Percentiles rank a stretch among this genome's conserved stretches.
Conservation (phyloP, 768 basidiomycete genomes). For the Lentinula raphanica region DNA sequence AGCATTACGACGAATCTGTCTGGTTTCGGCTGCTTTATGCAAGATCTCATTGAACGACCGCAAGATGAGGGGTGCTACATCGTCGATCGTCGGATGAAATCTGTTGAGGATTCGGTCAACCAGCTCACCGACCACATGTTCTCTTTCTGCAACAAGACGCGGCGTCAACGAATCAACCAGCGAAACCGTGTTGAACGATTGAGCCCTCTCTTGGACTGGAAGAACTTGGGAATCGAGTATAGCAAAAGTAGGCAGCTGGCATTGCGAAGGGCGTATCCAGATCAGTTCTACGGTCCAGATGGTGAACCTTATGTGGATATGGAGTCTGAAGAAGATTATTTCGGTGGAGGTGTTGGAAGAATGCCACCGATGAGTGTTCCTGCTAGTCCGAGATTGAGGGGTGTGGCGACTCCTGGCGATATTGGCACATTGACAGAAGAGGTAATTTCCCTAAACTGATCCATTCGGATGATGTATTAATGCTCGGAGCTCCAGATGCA, state of each 20-base stretch:
- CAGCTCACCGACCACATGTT: constrained; percentile 76
- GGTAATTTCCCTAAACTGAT: constrained; percentile 31
- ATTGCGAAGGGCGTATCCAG: constrained; percentile 90
- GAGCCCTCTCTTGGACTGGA: constrained; percentile 94
- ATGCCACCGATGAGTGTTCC: constrained; percentile 74
- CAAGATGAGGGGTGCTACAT: constrained; percentile 97
- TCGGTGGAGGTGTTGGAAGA: constrained; percentile 61
- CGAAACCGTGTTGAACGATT: constrained; percentile 96
- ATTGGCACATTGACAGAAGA: constrained; percentile 86
- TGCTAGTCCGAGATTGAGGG: constrained; percentile 81
- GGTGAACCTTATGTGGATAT: constrained; percentile 34
- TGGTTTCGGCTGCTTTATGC: constrained; percentile 98
- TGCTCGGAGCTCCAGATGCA: constrained; percentile 61
- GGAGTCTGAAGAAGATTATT: constrained; percentile 36
- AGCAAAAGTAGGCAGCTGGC: constrained; percentile 91
- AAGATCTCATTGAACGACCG: constrained; percentile 92
- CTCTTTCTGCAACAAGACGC: constrained; percentile 71
- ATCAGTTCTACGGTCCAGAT: constrained; percentile 70
- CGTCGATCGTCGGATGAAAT: constrained; percentile 85
- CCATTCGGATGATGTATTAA: not conserved
- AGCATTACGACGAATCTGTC: constrained; percentile 96
- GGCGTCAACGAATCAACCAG: constrained; percentile 98
- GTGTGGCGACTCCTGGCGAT: constrained; percentile 89
- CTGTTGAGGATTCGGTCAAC: constrained; percentile 87
- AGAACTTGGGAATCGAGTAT: constrained; percentile 95